Evolutionary conservation across 2,329 filamentous ascomycete species (phyloP), one percentile per base, ranked within the genome.

Genomic region (Oidium heveae): DNA sequence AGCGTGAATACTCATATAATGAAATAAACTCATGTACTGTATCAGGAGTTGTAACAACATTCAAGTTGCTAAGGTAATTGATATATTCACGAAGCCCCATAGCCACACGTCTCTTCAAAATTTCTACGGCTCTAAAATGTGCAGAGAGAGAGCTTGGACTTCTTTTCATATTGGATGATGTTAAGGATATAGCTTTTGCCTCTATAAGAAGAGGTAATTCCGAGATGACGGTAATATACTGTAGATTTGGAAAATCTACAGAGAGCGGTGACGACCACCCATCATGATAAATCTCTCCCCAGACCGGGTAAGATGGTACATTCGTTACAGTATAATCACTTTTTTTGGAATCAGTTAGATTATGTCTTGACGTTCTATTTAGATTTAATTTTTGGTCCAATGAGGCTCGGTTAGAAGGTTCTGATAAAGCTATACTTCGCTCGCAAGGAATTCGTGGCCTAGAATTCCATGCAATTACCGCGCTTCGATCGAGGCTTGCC

Each of bases 171-270:
- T 69, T 71, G 74, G 72, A 0, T 72, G 70, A 33, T 81, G 86
- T 86, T 39, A 94, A 74, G 0, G 85, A 87, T n/a, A 95, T 78
- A 0, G 87, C 89, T 66, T 89, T 89, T 10, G 86, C 89, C 69
- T 96, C 89, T 58, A 96, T 84, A 32, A 96, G 73, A 63, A 93
- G 82, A 1, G 88, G 86, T 24, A 98, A 72, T 67, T 96, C 89
- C 39, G 76, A 74, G 18, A 95, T 72, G 24, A 98, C 86, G 1
- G 79, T 79, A 61, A 74, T 75, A 66, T 94, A 96, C 59, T 93
- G 80, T n/a, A 96, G 69, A 63, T 86, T 79, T 4, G 86, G 80
- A 18, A 91, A 69, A 63, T 91, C 84, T 9, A 75, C 70, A 0
- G 79, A 82, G 33, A 76, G 75, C 6, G 89, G 89, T 1, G 86